These are phyloP conservation scores for Phytophthora tubulina DNA, from an alignment of 352 stramenopile genomes.

Conservation along the genomic window DNA sequence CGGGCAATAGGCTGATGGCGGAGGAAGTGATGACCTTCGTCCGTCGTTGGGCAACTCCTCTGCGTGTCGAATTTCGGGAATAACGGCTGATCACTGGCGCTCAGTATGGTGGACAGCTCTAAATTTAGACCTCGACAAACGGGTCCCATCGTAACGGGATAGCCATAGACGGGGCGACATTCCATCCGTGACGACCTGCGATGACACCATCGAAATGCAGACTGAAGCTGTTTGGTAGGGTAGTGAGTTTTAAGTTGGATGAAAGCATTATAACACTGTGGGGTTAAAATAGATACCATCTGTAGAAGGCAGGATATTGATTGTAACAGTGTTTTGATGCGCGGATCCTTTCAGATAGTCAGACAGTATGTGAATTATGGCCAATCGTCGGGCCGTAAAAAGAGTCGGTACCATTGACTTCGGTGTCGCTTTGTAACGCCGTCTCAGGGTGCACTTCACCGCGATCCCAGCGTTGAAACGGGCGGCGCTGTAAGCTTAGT, in stretches of 20 bases:
- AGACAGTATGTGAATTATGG: slow-evolving; percentile 20
- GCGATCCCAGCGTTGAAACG: neutral
- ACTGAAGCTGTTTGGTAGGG: neutral
- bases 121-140: slow-evolving; percentile 37
- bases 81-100: slow-evolving; percentile 34
- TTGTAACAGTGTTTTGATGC: slow-evolving; percentile 15
- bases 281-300: neutral
- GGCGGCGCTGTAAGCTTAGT: neutral
- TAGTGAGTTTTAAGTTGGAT: neutral
- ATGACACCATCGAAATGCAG: neutral
- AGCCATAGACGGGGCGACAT: slow-evolving; percentile 18
- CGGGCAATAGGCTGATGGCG: slow-evolving; percentile 26
- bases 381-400: slow-evolving; percentile 10
- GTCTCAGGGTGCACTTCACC: slow-evolving; percentile 9
- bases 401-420: slow-evolving; percentile 17
- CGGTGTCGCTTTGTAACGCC: slow-evolving; percentile 24
- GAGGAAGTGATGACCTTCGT: slow-evolving; percentile 45
- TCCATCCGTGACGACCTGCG: neutral
- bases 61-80: slow-evolving; percentile 40
- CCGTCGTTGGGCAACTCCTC: slow-evolving; percentile 32
- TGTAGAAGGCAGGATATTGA: neutral
- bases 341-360: slow-evolving; percentile 37
- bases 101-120: slow-evolving; percentile 32
- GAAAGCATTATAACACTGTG: neutral
- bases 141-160: slow-evolving; percentile 7